Conservation (phyloP, 345 rosid species). For the Psidium friedrichsthalianum region DNA sequence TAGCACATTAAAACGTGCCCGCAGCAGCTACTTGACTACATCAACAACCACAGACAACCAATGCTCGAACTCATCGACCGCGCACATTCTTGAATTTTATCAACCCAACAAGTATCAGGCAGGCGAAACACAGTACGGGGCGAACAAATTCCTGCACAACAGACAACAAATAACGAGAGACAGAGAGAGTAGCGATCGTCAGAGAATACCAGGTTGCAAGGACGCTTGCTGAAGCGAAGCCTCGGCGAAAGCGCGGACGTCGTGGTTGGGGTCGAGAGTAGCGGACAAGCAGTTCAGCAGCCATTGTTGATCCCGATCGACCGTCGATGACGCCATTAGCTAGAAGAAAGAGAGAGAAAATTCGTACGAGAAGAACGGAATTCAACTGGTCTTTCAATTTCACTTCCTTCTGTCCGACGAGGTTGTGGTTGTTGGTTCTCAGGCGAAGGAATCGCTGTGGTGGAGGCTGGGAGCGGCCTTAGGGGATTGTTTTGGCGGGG, state of each 20-base stretch:
- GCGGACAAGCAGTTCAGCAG: slow-evolving; percentile 75
- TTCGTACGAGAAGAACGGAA: too few species aligned
- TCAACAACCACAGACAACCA: background rate
- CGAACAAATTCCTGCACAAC: background rate
- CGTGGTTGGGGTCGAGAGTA: slow-evolving; percentile 74
- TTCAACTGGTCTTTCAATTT: too few species aligned
- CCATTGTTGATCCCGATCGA: slow-evolving; percentile 90
- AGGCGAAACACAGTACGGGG: background rate
- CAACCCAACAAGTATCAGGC: background rate
- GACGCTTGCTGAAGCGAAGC: slow-evolving; percentile 76
- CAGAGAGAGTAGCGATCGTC: background rate
- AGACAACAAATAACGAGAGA: background rate
- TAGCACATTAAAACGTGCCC: background rate
- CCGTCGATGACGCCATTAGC: background rate
- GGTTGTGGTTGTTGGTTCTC: too few species aligned
- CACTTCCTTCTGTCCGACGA: too few species aligned
- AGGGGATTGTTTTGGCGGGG: too few species aligned
- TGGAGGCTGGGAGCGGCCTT: too few species aligned
- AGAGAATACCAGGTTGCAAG: slow-evolving; percentile 63
- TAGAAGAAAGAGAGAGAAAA: background rate
- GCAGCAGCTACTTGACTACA: background rate
- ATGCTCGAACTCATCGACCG: background rate
- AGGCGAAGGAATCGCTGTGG: too few species aligned
- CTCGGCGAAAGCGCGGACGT: slow-evolving; percentile 82
- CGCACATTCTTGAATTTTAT: background rate